phyloP scores from a whole-genome alignment of 106 monocot species.

The Dendrobium officinale region DNA sequence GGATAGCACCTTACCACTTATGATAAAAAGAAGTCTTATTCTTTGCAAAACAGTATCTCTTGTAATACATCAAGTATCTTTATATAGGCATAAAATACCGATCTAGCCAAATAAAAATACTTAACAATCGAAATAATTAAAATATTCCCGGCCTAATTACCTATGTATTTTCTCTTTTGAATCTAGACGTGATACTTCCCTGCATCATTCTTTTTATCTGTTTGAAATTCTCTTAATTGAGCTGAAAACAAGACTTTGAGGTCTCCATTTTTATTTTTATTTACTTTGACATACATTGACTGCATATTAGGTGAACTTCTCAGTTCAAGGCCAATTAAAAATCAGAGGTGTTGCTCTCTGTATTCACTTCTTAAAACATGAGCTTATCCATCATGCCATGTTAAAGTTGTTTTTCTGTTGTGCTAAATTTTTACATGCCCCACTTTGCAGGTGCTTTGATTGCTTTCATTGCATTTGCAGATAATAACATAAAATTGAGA shows the following conservation, averaged over 20 bases:
- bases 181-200: not conserved
- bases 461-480: slow-evolving; percentile 58
- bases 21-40: not conserved
- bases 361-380: not conserved
- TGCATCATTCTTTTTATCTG: not conserved
- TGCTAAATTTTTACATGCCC: not conserved
- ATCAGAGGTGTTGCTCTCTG: too few species aligned
- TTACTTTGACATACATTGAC: not conserved
- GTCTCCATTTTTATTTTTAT: not conserved
- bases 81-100: not conserved
- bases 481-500: slow-evolving; percentile 40
- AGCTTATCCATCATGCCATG: not conserved
- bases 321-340: too few species aligned
- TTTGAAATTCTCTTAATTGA: not conserved
- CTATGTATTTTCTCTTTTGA: not conserved
- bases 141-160: not conserved
- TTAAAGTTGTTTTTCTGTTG: not conserved
- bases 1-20: not conserved
- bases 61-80: not conserved
- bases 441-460: slow-evolving; percentile 42
- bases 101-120: not conserved
- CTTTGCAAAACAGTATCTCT: not conserved
- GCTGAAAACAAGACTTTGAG: not conserved
- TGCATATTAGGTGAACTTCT: too few species aligned
- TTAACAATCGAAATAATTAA: not conserved